Conservation (phyloP, 2,329 filamentous ascomycete species). For the Diplocarpon rosae region DNA sequence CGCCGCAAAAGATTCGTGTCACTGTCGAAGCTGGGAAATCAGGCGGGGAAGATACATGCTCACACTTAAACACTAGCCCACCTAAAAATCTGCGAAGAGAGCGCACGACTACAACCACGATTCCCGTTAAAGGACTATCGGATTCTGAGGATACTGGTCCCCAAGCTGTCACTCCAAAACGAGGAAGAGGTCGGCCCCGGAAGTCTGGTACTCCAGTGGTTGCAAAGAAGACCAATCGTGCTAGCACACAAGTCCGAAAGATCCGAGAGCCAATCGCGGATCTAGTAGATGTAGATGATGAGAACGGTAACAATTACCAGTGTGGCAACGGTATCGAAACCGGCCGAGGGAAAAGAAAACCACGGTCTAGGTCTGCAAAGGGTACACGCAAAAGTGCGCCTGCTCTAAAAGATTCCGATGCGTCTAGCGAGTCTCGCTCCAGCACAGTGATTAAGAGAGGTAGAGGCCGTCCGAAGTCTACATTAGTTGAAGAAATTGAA, state of each 20-base stretch:
- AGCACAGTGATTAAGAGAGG: conserved; percentile 15
- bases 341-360: conserved; percentile 18
- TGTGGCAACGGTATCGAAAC: conserved; percentile 17
- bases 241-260: conserved; percentile 18
- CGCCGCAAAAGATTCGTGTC: conserved; percentile 27
- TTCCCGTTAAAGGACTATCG: conserved; percentile 26
- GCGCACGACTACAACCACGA: conserved; percentile 25
- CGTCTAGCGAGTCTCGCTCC: conserved; percentile 5
- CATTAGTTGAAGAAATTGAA: conserved; percentile 11
- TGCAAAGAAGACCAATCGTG: conserved; percentile 18
- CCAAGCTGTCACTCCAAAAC: conserved; percentile 29
- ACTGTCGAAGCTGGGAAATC: conserved; percentile 27
- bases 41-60: conserved; percentile 18
- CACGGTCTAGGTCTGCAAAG: conserved; percentile 20
- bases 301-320: conserved; percentile 17
- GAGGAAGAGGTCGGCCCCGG: conserved; percentile 31
- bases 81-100: conserved; percentile 17
- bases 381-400: conserved; percentile 12
- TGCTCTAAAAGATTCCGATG: conserved; percentile 4
- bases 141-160: conserved; percentile 23
- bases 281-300: conserved; percentile 19
- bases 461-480: conserved; percentile 15
- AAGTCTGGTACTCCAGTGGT: conserved; percentile 33
- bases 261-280: conserved; percentile 19
- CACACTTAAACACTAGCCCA: conserved; percentile 8